Evolutionary conservation across 2,329 filamentous ascomycete genomes (phyloP).

Genomic region (Sarocladium brachiariae): DNA sequence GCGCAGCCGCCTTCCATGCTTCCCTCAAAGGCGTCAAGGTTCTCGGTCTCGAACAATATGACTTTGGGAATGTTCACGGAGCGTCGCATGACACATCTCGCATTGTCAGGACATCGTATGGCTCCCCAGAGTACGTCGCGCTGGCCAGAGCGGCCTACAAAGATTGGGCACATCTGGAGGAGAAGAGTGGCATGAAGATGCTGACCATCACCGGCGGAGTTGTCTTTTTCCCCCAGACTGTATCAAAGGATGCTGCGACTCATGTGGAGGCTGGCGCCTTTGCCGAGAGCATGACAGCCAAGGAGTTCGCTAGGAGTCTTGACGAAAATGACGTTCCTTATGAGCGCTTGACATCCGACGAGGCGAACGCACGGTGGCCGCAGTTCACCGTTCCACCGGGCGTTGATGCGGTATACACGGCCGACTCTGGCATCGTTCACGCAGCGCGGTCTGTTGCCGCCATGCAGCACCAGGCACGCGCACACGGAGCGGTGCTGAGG

Average conservation of each 20-base stretch:
- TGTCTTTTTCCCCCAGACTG: not conserved
- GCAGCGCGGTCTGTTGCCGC: conserved; percentile 12
- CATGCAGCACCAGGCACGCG: conserved; percentile 12
- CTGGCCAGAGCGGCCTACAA: not conserved
- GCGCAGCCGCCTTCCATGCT: not conserved
- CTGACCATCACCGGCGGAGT: not conserved
- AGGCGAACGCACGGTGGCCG: conserved; percentile 17
- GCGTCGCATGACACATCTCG: conserved; percentile 1
- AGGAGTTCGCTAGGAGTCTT: not conserved
- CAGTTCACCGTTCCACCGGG: conserved; percentile 14
- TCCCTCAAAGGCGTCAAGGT: conserved; percentile 1
- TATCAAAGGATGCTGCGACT: not conserved
- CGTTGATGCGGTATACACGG: conserved; percentile 17
- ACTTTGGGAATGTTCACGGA: conserved; percentile 1
- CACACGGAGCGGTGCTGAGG: conserved; percentile 9
- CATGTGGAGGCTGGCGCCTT: not conserved
- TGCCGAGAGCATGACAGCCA: conserved; percentile 1
- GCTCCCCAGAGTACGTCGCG: not conserved
- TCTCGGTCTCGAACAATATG: not conserved
- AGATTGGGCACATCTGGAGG: not conserved
- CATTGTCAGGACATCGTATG: conserved; percentile 4
- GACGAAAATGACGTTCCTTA: conserved; percentile 11
- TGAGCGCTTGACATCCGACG: conserved; percentile 14
- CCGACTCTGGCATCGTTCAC: conserved; percentile 18
- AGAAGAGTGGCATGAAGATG: not conserved